Base-by-base conservation (phyloP, 257 asterid species). In the Mentha longifolia region DNA sequence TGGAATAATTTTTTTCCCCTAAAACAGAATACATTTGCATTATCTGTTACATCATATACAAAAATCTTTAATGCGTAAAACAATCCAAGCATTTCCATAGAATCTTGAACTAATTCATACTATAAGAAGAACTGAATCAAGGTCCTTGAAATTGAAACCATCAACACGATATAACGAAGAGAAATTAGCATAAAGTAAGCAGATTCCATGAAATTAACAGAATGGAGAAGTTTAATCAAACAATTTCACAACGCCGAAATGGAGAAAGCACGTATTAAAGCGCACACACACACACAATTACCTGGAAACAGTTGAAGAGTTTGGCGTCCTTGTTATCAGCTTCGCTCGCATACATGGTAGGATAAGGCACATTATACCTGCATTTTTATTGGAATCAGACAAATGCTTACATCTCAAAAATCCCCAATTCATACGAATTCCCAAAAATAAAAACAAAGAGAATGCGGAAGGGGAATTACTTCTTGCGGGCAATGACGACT, bases 291-390 rank as follows among this genome's bases (percentile, higher is more conserved):
- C 50, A 57, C 39, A 35, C 3, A 17, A 8, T 39, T 51, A 91
- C 98, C 95, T 92, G 97, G 69, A 90, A 69, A 78, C 98, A 92
- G 73, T 92, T 92, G 71, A 90, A 92, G 82, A 87, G 77, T 59
- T 82, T 92, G 74, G 96, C 96, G 68, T 92, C 89, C 80, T 88
- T 92, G 79, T 83, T 88, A 20, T 92, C 96, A 78, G 97, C 83
- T 82, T 87, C 98, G 20, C 55, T 50, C 7, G 92, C 97, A 75
- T 92, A 92, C 90, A 92, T 37, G 15, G 92, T 77, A 8, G 98
- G 98, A 43, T 87, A 90, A 62, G 65, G 54, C 54, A 92, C 97
- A 54, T 88, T 90, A 77, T 88, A 87, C 93, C 96, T 92, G 87
- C 69, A 41, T 42, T 43, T n/a, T n/a, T n/a, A n/a, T n/a, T 64